Conservation (phyloP, 1,284 basidiomycete species). For the Puccinia triticina region DNA sequence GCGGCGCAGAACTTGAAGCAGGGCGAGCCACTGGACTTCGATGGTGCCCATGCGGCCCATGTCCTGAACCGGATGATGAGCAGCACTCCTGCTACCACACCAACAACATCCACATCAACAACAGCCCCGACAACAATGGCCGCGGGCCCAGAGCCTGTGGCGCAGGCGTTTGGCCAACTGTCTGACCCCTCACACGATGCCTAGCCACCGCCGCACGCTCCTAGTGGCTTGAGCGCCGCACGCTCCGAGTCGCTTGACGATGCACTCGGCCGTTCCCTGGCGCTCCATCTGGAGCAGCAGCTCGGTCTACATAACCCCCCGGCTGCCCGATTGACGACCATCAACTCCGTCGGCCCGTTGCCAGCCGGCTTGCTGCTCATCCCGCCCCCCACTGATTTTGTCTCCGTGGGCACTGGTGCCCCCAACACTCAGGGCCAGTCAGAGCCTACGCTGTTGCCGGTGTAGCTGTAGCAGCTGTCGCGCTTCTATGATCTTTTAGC, state of each 20-base stretch:
- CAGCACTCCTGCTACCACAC: background rate
- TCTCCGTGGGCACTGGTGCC: background rate
- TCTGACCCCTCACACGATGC: background rate
- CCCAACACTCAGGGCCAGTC: no score
- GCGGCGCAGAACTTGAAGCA: background rate
- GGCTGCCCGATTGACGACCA: background rate
- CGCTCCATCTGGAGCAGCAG: background rate
- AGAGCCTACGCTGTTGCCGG: no score
- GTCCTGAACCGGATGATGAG: conserved; percentile 22
- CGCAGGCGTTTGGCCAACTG: conserved; percentile 7
- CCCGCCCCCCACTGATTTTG: background rate
- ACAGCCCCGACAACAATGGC: background rate
- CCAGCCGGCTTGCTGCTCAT: background rate
- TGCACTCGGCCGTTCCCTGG: background rate
- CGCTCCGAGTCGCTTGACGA: background rate
- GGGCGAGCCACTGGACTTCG: background rate
- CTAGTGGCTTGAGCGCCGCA: no score
- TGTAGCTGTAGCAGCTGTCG: no score
- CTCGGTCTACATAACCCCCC: background rate
- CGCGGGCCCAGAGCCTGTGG: background rate
- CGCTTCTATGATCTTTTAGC: no score
- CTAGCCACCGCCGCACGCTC: background rate
- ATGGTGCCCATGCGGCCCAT: conserved; percentile 17
- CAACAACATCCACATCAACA: background rate
- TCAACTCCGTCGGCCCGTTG: background rate